These are phyloP conservation scores for Tetrahymena borealis DNA, from an alignment of 73 alveolate genomes.

Conservation along the genomic window DNA sequence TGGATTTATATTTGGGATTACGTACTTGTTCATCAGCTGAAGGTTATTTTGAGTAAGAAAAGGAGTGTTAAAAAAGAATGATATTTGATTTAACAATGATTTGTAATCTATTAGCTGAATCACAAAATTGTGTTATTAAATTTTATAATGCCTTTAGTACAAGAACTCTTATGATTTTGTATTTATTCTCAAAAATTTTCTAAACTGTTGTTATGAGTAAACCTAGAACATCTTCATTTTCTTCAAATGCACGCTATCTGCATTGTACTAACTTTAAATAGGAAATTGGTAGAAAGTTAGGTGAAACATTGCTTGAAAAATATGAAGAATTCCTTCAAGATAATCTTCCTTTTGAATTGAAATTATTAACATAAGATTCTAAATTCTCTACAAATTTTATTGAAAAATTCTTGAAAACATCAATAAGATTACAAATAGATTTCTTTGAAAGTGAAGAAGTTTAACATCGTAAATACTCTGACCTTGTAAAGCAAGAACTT, in stretches of 20 bases:
- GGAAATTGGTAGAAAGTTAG: background rate
- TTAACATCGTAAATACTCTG: background rate
- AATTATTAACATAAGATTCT: background rate
- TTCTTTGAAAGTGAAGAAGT: background rate
- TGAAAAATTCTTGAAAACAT: background rate
- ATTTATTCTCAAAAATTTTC: background rate
- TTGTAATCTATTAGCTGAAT: background rate
- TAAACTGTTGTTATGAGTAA: background rate
- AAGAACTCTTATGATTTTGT: background rate
- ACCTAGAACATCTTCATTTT: background rate
- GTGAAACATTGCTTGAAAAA: background rate
- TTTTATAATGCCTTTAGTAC: background rate
- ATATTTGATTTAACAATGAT: background rate
- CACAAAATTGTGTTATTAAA: background rate
- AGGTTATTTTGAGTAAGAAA: background rate
- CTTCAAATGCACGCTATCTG: background rate
- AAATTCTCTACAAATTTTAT: background rate
- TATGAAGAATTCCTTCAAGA: background rate
- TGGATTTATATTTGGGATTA: background rate
- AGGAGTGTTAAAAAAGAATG: background rate
- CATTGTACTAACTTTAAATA: background rate
- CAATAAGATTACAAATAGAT: background rate
- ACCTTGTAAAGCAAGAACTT: background rate
- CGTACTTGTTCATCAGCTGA: background rate
- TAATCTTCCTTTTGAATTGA: background rate